These are phyloP conservation scores for Coemansia sp. DNA, from an alignment of 192 early-diverging fungal species.

Conservation along the genomic window DNA sequence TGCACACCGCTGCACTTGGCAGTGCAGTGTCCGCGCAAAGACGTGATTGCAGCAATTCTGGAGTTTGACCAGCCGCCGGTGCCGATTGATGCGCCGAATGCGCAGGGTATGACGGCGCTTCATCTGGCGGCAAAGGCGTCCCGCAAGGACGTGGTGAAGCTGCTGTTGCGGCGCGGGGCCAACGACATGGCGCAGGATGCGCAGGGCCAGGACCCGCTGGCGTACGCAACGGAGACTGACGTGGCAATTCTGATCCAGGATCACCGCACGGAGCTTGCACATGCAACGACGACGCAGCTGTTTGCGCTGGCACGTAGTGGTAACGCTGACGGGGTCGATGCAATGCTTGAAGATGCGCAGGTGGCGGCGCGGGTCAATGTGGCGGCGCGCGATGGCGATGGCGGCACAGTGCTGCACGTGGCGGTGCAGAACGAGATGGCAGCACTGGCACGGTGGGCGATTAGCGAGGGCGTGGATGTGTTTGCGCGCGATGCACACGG, in stretches of 20 bases:
- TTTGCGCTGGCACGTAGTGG: constrained; percentile 51
- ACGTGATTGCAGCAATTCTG: constrained; percentile 56
- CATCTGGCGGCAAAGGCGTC: constrained; percentile 71
- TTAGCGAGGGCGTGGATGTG: constrained; percentile 74
- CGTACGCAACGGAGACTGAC: constrained; percentile 38
- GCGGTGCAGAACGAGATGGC: constrained; percentile 62
- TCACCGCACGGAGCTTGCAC: constrained; percentile 57
- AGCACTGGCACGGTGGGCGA: constrained; percentile 66
- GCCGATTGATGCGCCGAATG: constrained; percentile 56
- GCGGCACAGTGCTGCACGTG: constrained; percentile 68
- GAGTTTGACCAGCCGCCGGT: constrained; percentile 45
- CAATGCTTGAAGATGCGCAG: constrained; percentile 55
- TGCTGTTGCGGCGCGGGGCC: constrained; percentile 64
- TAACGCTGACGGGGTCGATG: constrained; percentile 35
- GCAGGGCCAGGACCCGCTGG: constrained; percentile 61
- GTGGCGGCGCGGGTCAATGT: constrained; percentile 63
- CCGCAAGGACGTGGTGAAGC: constrained; percentile 62
- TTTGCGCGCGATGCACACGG: constrained; percentile 66
- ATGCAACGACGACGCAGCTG: constrained; percentile 49
- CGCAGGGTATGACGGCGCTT: constrained; percentile 68
- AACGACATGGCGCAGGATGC: constrained; percentile 65
- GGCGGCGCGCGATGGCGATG: constrained; percentile 63
- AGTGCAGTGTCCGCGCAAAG: constrained; percentile 62
- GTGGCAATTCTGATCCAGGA: constrained; percentile 58
- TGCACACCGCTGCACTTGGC: constrained; percentile 58